Evolutionary conservation across 495 filamentous ascomycete species (phyloP), one percentile per base, ranked within the genome.

Genomic region (Penicillium crystallinum): DNA sequence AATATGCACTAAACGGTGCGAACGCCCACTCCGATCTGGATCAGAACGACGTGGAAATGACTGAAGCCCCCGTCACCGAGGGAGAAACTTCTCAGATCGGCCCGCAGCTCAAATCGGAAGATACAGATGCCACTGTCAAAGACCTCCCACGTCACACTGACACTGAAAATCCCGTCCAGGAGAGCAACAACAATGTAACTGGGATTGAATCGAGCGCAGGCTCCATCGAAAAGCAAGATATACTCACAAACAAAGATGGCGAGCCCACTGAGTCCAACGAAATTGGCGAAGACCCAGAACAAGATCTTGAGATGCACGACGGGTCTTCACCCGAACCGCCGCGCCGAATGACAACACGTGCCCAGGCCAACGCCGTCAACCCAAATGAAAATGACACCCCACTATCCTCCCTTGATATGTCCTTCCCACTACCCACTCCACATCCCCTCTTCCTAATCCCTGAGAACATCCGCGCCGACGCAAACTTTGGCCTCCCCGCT

Each of bases 401-500:
- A 41, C 72, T 75, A 33, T 76, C 79, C 18, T 64, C 77, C 39
- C 68, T 74, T 37, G 77, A 77, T 36, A 72, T 75, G 36, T 66
- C 76, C 19, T 72, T 58, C 67, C 78, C 54, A 61, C 77, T 61
- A 53, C 75, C 55, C 65, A 78, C 61, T 36, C 84, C 96, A 22
- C 89, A 97, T 58, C 90, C 93, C 2, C 81, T 95, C 52, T 98
- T 92, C 73, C 71, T 87, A n/a, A 77, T 86, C 4, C 87, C 91
- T 0, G 68, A 75, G n/a, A 65, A 76, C 33, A 80, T 84, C 42
- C 80, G 76, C n/a, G 83, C 88, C 1, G 89, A 96, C 62, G 75
- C 82, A 31, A 85, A 95, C 63, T 78, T 90, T 30, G 88, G 89
- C 14, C 81, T 98, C 1, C 90, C 90, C 0, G 74, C 84, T 12